Evolutionary conservation across 495 filamentous ascomycete species (phyloP).

Genomic region (Xylaria curta): DNA sequence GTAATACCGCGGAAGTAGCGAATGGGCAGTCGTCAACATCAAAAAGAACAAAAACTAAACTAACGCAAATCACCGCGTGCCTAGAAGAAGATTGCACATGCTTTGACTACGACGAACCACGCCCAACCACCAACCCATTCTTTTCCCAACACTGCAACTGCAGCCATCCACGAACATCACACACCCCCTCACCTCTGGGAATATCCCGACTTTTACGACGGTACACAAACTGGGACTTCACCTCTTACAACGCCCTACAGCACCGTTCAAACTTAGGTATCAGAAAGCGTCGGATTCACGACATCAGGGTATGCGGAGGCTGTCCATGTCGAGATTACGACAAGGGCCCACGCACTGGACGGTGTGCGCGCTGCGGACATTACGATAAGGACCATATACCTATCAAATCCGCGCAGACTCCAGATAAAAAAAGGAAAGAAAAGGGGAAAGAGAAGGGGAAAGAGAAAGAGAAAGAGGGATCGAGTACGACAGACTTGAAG

Average conservation of each 20-base stretch:
- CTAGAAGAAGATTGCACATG: neutral
- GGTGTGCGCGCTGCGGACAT: conserved; percentile 10
- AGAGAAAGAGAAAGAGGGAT: no score
- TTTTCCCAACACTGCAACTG: no score
- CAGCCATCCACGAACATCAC: neutral
- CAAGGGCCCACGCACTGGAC: conserved; percentile 1
- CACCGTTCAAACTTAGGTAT: neutral
- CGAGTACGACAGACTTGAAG: neutral
- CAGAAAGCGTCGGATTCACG: neutral
- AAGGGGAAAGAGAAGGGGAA: neutral
- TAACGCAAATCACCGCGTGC: neutral
- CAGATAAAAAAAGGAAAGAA: neutral
- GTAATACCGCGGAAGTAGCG: neutral
- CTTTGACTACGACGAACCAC: neutral
- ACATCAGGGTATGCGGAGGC: neutral
- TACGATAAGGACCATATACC: neutral
- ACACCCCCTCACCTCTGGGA: neutral
- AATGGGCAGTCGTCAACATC: neutral
- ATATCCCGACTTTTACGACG: neutral
- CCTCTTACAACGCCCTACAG: neutral
- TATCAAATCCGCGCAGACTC: neutral
- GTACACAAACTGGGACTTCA: conserved; percentile 11
- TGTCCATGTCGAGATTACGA: conserved; percentile 15
- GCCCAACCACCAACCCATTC: neutral
- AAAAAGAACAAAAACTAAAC: neutral